Percentiles rank a stretch among this genome's conserved stretches.
Evolutionary conservation across 1,284 basidiomycete species (phyloP).

Genomic region (Tilletia caries): DNA sequence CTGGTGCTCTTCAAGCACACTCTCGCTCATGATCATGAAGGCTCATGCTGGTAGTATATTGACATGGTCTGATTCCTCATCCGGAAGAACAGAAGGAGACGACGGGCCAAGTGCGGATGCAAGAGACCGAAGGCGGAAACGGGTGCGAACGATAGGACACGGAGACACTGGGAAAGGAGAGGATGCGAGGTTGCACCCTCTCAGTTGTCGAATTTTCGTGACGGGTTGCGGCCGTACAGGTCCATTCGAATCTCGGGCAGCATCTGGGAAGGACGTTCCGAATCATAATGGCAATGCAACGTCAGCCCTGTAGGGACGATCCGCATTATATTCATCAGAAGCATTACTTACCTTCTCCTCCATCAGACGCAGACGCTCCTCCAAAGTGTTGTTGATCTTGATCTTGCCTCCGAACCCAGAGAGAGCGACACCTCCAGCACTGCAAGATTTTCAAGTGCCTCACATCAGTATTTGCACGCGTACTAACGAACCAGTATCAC

Average conservation of each 20-base stretch:
- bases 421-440: conserved; percentile 43
- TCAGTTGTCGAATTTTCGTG: conserved; percentile 42
- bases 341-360: conserved; percentile 43
- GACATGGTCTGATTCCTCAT: too few species aligned
- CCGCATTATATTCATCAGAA: too few species aligned
- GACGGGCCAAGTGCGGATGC: too few species aligned
- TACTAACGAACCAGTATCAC: background rate
- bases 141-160: too few species aligned
- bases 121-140: too few species aligned
- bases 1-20: too few species aligned
- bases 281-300: background rate
- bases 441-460: background rate
- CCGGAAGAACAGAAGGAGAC: too few species aligned
- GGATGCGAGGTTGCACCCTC: too few species aligned
- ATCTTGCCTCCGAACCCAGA: conserved; percentile 45
- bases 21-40: too few species aligned
- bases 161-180: too few species aligned
- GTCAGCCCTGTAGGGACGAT: too few species aligned
- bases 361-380: conserved; percentile 47
- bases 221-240: conserved; percentile 49
- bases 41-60: too few species aligned
- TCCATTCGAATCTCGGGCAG: conserved; percentile 51
- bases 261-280: conserved; percentile 28
- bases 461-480: background rate
- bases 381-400: conserved; percentile 51